These are phyloP conservation scores for Pholiota conissans DNA, from an alignment of 768 basidiomycete species.

Conservation along the genomic window DNA sequence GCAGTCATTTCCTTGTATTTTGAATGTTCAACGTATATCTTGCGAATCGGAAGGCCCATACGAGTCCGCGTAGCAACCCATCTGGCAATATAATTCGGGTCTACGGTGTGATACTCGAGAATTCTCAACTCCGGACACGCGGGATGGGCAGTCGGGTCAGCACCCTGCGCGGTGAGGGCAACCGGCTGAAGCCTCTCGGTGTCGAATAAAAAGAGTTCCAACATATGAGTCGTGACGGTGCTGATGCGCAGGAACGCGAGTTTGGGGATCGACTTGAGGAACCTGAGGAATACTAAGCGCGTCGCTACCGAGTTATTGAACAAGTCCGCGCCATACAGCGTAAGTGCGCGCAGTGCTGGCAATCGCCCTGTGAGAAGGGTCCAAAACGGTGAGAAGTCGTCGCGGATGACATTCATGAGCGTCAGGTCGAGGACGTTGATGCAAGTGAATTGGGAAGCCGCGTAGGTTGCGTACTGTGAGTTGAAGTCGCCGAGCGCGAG, in stretches of 20 bases:
- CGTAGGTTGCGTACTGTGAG: slow-evolving; percentile 44
- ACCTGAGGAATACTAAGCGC: slow-evolving; percentile 38
- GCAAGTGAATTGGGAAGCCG: slow-evolving; percentile 50
- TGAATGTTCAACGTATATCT: slow-evolving; percentile 43
- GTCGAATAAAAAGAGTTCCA: slow-evolving; percentile 50
- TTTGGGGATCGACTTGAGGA: slow-evolving; percentile 59
- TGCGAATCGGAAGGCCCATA: slow-evolving; percentile 46
- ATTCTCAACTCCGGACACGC: slow-evolving; percentile 46
- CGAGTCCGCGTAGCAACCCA: slow-evolving; percentile 37
- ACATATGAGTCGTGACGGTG: slow-evolving; percentile 39
- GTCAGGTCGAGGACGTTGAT: slow-evolving; percentile 60
- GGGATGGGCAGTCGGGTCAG: slow-evolving; percentile 15
- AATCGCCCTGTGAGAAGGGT: slow-evolving; percentile 45
- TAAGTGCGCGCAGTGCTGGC: slow-evolving; percentile 53
- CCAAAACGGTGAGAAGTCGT: slow-evolving; percentile 53
- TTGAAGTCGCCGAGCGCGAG: slow-evolving; percentile 61
- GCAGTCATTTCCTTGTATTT: slow-evolving; percentile 4
- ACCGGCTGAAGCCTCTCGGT: slow-evolving; percentile 18
- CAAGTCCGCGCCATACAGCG: slow-evolving; percentile 47
- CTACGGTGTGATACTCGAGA: slow-evolving; percentile 46
- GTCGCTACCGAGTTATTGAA: slow-evolving; percentile 17
- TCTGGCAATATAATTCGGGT: slow-evolving; percentile 28
- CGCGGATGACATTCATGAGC: slow-evolving; percentile 50
- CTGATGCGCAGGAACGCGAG: slow-evolving; percentile 51
- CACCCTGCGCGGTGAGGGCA: slow-evolving; percentile 1